Evolutionary conservation across 805 yeast genomes (phyloP).

Genomic region (Saturnispora galanensis): DNA sequence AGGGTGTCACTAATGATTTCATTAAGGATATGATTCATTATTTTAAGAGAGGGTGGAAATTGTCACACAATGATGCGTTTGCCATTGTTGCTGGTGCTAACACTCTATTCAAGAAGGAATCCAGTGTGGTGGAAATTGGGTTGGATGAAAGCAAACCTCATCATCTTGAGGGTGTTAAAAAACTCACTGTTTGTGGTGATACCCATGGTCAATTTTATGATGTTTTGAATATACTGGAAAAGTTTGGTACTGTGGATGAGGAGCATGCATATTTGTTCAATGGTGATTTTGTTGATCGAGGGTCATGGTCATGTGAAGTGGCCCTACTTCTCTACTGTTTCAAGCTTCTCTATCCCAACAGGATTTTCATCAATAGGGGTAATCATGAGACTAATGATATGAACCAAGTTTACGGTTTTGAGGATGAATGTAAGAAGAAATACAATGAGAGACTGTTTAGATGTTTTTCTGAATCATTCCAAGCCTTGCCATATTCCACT

Average conservation of each 20-base stretch:
- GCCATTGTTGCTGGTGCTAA: constrained; percentile 71
- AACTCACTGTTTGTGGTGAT: constrained; percentile 87
- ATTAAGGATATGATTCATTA: constrained; percentile 53
- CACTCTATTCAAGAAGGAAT: constrained; percentile 53
- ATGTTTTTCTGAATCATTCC: constrained; percentile 79
- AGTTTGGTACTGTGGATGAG: constrained; percentile 59
- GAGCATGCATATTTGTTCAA: constrained; percentile 77
- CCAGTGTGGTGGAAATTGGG: constrained; percentile 64
- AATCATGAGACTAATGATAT: constrained; percentile 95
- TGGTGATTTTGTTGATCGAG: constrained; percentile 97
- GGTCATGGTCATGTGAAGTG: constrained; percentile 97
- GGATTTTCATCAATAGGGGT: constrained; percentile 77
- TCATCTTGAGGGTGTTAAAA: constrained; percentile 27
- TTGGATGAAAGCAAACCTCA: constrained; percentile 28
- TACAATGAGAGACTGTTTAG: constrained; percentile 72
- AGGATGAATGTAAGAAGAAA: constrained; percentile 89
- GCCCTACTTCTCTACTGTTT: constrained; percentile 70
- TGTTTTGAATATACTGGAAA: constrained; percentile 65
- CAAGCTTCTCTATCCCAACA: constrained; percentile 65
- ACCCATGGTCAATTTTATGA: constrained; percentile 97
- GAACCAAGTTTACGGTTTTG: constrained; percentile 95
- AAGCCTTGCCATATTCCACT: constrained; percentile 77
- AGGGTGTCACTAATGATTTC: constrained; percentile 41
- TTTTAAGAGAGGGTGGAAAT: constrained; percentile 62
- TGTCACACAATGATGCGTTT: constrained; percentile 77